phyloP scores from a whole-genome alignment of 2,329 filamentous ascomycete genomes.

The Pseudogymnoascus sp. region DNA sequence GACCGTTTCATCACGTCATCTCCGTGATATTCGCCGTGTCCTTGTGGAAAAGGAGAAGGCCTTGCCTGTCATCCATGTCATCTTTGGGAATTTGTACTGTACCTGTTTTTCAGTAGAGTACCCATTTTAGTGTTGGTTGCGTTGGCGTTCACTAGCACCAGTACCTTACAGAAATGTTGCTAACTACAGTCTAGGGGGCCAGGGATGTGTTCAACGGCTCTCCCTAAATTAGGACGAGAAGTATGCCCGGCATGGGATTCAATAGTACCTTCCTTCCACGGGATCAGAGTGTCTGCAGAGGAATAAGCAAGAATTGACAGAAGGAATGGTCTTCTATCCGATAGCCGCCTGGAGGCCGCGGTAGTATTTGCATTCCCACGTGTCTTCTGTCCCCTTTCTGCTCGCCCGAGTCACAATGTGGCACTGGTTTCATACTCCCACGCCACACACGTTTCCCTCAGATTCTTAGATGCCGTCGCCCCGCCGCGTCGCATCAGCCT shows the following conservation, averaged over 20 bases:
- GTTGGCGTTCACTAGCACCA: slow-evolving; percentile 3
- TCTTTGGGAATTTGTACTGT: not conserved
- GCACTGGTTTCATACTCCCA: slow-evolving; percentile 1
- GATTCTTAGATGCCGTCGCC: not conserved
- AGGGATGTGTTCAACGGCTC: slow-evolving; percentile 1
- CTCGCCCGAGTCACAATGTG: not conserved
- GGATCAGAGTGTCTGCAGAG: not conserved
- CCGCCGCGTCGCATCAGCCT: slow-evolving; percentile 2
- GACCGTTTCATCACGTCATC: slow-evolving; percentile 7
- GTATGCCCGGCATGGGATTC: not conserved
- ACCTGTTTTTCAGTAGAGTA: not conserved
- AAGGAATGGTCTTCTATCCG: not conserved
- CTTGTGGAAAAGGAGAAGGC: not conserved
- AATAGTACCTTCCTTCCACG: not conserved
- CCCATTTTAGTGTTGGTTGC: not conserved
- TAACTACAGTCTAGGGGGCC: not conserved
- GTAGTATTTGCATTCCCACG: not conserved
- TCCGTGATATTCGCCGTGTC: not conserved
- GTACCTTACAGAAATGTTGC: slow-evolving; percentile 1
- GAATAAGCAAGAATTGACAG: not conserved
- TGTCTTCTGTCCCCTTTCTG: not conserved
- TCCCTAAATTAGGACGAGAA: not conserved
- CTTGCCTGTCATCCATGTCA: slow-evolving; percentile 1
- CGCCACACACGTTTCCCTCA: not conserved
- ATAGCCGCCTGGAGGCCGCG: slow-evolving; percentile 5